These are phyloP conservation scores for Arthroderma uncinatum DNA, from an alignment of 2,329 filamentous ascomycete genomes.

Conservation along the genomic window DNA sequence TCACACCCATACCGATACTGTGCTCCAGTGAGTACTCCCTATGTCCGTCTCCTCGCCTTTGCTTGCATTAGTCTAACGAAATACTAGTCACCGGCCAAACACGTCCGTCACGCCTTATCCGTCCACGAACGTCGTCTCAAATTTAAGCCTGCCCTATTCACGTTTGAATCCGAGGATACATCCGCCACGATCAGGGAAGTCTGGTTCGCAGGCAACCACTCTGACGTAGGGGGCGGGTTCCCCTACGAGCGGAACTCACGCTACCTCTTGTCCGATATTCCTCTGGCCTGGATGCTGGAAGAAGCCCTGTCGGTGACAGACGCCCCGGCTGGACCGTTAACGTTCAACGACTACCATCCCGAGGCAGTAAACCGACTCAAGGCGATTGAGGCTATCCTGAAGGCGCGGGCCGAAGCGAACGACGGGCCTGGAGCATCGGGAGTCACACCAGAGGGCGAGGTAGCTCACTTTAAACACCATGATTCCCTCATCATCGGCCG, in stretches of 20 bases:
- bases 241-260: conserved; percentile 23
- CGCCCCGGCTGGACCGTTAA: conserved; percentile 17
- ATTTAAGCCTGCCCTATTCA: conserved; percentile 43
- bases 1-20: conserved; percentile 28
- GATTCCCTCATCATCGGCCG: conserved; percentile 26
- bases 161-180: conserved; percentile 18
- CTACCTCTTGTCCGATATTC: conserved; percentile 38
- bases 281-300: conserved; percentile 44
- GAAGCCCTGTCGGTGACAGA: conserved; percentile 28
- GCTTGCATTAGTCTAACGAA: neutral
- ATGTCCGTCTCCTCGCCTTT: conserved; percentile 20
- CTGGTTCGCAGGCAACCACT: conserved; percentile 47
- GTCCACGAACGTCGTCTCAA: conserved; percentile 46
- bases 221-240: conserved; percentile 47
- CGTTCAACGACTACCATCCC: conserved; percentile 15
- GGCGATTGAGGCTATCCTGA: conserved; percentile 8
- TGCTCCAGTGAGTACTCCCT: conserved; percentile 24
- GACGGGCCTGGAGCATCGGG: neutral
- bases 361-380: conserved; percentile 3
- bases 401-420: neutral
- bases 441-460: neutral
- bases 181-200: conserved; percentile 40
- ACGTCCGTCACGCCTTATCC: conserved; percentile 44
- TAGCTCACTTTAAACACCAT: conserved; percentile 17
- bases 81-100: conserved; percentile 31